Evolutionary conservation across 768 basidiomycete species (phyloP).

Genomic region (Pleurotus giganteus): DNA sequence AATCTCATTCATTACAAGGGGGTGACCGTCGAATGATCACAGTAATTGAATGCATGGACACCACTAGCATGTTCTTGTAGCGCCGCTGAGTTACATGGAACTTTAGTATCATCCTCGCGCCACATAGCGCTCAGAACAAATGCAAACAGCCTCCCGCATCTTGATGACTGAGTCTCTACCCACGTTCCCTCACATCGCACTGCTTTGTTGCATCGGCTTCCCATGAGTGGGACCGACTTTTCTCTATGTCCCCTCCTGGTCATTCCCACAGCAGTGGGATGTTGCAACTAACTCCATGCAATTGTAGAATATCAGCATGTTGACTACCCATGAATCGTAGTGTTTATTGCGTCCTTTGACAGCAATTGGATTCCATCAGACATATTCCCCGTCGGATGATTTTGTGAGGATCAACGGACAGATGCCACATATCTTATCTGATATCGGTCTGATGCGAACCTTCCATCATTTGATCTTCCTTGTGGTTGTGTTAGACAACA

Average conservation of each 20-base stretch:
- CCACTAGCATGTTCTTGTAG: background rate
- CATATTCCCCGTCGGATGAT: conserved; percentile 2
- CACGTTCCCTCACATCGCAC: background rate
- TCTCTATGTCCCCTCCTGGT: background rate
- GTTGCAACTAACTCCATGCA: background rate
- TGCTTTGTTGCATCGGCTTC: background rate
- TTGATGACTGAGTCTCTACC: background rate
- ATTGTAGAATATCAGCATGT: background rate
- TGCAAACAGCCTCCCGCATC: no score
- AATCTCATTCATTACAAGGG: conserved; percentile 54
- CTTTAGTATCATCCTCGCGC: background rate
- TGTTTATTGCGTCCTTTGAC: background rate
- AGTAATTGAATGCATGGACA: no score
- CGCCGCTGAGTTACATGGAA: background rate
- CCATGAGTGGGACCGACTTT: background rate
- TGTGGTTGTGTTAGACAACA: no score
- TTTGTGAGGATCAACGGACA: background rate
- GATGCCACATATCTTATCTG: conserved; percentile 7
- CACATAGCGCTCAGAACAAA: no score
- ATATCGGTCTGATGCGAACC: background rate
- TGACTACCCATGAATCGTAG: background rate
- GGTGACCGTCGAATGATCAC: conserved; percentile 18
- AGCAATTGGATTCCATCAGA: background rate
- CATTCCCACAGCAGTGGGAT: background rate
- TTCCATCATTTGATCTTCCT: no score